A percentile compares a stretch with the other conserved stretches of the same genome.
These are phyloP conservation scores for Imleria badia DNA, from an alignment of 768 basidiomycete species.

Conservation along the genomic window DNA sequence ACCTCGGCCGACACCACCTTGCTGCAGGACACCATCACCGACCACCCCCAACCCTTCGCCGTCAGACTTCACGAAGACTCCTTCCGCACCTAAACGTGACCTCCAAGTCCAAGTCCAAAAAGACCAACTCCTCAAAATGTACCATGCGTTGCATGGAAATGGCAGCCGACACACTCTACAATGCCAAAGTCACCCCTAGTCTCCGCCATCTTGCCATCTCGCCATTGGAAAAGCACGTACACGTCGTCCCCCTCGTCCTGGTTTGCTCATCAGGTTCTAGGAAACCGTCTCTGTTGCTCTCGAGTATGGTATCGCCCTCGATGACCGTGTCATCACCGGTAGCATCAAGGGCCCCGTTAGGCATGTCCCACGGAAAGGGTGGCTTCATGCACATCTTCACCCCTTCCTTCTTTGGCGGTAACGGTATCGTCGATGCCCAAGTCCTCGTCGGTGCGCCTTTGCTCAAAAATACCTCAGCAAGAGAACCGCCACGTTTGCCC, in stretches of 20 bases:
- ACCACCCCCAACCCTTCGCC: conserved; percentile 66
- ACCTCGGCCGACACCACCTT: conserved; percentile 81
- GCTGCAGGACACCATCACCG: conserved; percentile 47
- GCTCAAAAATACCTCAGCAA: conserved; percentile 85
- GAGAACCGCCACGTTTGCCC: conserved; percentile 80
- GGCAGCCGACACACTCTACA: conserved; percentile 95
- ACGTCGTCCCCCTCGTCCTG: neutral
- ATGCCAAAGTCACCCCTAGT: conserved; percentile 93
- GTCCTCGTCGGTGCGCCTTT: conserved; percentile 95
- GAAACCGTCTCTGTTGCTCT: conserved; percentile 99
- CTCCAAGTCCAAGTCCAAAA: conserved; percentile 86
- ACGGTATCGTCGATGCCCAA: conserved; percentile 99
- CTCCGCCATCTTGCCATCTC: conserved; percentile 99
- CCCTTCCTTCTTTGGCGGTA: conserved; percentile 96
- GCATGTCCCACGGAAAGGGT: conserved; percentile 97
- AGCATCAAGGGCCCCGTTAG: conserved; percentile 86
- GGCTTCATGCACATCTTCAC: conserved; percentile 99
- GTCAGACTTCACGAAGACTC: conserved; percentile 92
- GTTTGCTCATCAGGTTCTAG: conserved; percentile 37
- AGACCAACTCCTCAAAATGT: conserved; percentile 82
- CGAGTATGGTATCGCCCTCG: conserved; percentile 75
- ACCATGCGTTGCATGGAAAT: conserved; percentile 97
- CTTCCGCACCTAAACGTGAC: conserved; percentile 78
- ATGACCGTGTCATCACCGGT: conserved; percentile 95
- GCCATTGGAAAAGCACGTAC: conserved; percentile 86